Evolutionary conservation across 768 basidiomycete genomes (phyloP).

Genomic region (Termitomyces sp.): DNA sequence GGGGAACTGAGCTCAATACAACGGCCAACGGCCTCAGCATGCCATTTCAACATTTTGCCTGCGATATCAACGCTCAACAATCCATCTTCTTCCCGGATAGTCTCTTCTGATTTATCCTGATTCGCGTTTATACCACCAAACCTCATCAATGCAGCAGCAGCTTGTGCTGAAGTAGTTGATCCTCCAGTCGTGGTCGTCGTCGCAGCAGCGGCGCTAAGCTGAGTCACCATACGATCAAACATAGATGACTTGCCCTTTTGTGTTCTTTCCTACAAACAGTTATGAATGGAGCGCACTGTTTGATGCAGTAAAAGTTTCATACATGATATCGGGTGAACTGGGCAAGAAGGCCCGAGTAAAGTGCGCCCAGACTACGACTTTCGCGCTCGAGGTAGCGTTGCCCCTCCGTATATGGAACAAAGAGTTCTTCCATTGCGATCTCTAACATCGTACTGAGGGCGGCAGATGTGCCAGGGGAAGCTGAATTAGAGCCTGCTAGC

Average conservation of each 20-base stretch:
- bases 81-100: constrained; percentile 77
- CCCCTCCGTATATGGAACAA: constrained; percentile 90
- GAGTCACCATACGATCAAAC: constrained; percentile 91
- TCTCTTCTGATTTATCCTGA: constrained; percentile 61
- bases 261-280: constrained; percentile 39
- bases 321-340: constrained; percentile 90
- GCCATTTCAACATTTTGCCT: constrained; percentile 94
- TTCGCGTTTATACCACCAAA: constrained; percentile 73
- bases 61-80: constrained; percentile 66
- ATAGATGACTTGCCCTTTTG: constrained; percentile 69
- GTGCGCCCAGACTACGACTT: constrained; percentile 70
- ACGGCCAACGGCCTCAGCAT: constrained; percentile 93
- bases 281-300: constrained; percentile 6
- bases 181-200: constrained; percentile 53
- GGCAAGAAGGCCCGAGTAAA: constrained; percentile 69
- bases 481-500: constrained; percentile 37
- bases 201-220: constrained; percentile 71
- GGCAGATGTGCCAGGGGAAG: constrained; percentile 41
- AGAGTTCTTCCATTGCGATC: constrained; percentile 91
- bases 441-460: constrained; percentile 88
- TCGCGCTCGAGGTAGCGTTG: constrained; percentile 90
- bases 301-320: constrained; percentile 18
- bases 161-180: constrained; percentile 72
- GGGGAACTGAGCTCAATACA: constrained; percentile 83
- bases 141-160: constrained; percentile 84